Evolutionary conservation across 2,329 filamentous ascomycete genomes (phyloP), one percentile per base, ranked within the genome.

Genomic region (Xenoacremonium recifei): DNA sequence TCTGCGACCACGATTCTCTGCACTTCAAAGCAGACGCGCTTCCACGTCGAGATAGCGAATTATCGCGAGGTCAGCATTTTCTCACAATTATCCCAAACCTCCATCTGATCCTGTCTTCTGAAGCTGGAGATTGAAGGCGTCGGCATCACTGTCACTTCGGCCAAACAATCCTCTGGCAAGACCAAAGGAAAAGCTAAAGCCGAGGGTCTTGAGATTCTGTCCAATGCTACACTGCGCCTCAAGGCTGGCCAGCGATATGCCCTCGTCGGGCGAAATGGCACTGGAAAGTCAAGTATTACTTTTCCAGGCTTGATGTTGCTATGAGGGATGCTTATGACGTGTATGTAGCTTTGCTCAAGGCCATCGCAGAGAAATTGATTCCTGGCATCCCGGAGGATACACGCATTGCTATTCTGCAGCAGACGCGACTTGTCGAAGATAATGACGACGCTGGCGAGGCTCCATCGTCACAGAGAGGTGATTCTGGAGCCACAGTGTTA

Each of bases 221-320:
- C 71, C 9, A 80, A 85, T 60, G 85, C 85, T 2, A 82, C 82
- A 42, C 66, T 95, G 25, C 79, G 82, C 18, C 67, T 95, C 3
- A 87, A 92, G 50, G 79, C 82, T 37, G 84, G 86, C 0, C 73
- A 82, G 34, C 76, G 86, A 47, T 95, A 95, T 70, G 88, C 87
- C 0, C 70, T 95, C 2, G 72, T 92, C 16, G 89, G 89, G 0
- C 76, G 87, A 6, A 95, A 95, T 64, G 89, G 89, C 1, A 85
- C 83, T 2, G 89, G 89, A 5, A 95, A 95, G 60, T 91, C 87
- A 4, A 92, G 82, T 85, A 64, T 62, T 75, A 10, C 7, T 27
- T 27, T 27, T 9, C 23, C 23, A 58, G 12, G 23, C 23, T 5
- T 19, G 6, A 17, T 12, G 16, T 12, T 13, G 12, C 4, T 35